Evolutionary conservation across 768 basidiomycete genomes (phyloP), one percentile per base, ranked within the genome.

Genomic region (Kwoniella dendrophila): DNA sequence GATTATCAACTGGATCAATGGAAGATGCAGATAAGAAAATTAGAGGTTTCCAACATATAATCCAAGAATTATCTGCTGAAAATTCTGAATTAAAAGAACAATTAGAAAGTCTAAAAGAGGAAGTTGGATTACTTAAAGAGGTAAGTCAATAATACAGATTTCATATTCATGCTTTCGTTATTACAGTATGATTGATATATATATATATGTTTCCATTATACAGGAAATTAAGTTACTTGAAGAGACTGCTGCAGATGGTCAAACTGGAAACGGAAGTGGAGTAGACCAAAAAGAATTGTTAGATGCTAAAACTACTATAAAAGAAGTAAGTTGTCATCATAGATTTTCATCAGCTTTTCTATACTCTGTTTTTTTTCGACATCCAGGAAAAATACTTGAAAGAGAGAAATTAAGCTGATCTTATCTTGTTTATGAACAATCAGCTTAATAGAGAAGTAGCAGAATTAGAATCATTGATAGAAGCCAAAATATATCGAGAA

Each of bases 401-500:
- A 43, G 12, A 33, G 38, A 32, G 27, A 10, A 22, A 16, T n/a
- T 51, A 22, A 24, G 43, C 24, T 36, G 18, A 43, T 27, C 40
- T 27, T 24, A 33, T 4, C n/a, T 20, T 10, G 34, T 5, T 43
- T 24, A 34, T 49, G 12, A 16, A 29, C 4, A 48, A 16, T 18
- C 29, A 94, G 90, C 84, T 93, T 62, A 88, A 90, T 79, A 90
- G 92, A 71, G 92, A 97, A 81, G 89, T 98, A 52, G 86, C 87
- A 56, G 93, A 97, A 75, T 83, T 97, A 20, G 95, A 98, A 78
- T 84, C 88, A 38, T 82, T 99, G 41, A 87, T 97, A n/a, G 95
- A 99, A 76, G 85, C 90, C 56, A 97, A 96, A 86, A 91, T 90
- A 63, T 74, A 77, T 59, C 62, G 69, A 27, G 74, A 78, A 61